A percentile compares a stretch with the other conserved stretches of the same genome.
phyloP scores from a whole-genome alignment of 192 early-diverging fungal species.

The Linnemannia exigua region DNA sequence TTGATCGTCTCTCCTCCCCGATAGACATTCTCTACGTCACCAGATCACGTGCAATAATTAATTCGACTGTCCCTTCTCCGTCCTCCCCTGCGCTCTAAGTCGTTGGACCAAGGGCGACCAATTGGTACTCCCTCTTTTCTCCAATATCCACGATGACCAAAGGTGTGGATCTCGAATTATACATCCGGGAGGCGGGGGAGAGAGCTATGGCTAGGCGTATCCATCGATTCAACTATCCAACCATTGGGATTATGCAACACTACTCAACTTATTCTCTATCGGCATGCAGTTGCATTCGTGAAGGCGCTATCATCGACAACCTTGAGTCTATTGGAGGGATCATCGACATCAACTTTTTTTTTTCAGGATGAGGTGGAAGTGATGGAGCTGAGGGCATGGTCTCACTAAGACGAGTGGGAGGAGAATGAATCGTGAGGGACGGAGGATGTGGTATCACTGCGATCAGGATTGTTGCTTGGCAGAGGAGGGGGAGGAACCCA shows the following conservation, averaged over 20 bases:
- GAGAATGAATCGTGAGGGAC: neutral
- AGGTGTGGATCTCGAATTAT: conserved; percentile 39
- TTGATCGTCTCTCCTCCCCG: neutral
- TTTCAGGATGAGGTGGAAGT: neutral
- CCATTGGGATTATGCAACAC: neutral
- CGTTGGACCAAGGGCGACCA: neutral
- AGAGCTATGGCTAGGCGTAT: neutral
- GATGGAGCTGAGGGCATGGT: neutral
- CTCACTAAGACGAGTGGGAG: neutral
- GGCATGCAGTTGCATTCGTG: neutral
- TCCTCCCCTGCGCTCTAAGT: too few relatives aligned
- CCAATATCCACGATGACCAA: conserved; percentile 52
- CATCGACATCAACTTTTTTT: neutral
- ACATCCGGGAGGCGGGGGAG: neutral
- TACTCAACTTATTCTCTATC: neutral
- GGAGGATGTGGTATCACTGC: neutral
- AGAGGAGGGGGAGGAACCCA: neutral
- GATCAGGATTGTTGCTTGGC: neutral
- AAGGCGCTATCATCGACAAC: neutral
- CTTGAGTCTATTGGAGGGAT: neutral
- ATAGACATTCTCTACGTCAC: conserved; percentile 12
- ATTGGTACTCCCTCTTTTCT: conserved; percentile 35
- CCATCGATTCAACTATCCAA: conserved; percentile 30
- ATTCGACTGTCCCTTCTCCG: neutral
- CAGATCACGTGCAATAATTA: neutral